Evolutionary conservation across 805 yeast genomes (phyloP), one percentile per base, ranked within the genome.

Genomic region (Yarrowia deformans): DNA sequence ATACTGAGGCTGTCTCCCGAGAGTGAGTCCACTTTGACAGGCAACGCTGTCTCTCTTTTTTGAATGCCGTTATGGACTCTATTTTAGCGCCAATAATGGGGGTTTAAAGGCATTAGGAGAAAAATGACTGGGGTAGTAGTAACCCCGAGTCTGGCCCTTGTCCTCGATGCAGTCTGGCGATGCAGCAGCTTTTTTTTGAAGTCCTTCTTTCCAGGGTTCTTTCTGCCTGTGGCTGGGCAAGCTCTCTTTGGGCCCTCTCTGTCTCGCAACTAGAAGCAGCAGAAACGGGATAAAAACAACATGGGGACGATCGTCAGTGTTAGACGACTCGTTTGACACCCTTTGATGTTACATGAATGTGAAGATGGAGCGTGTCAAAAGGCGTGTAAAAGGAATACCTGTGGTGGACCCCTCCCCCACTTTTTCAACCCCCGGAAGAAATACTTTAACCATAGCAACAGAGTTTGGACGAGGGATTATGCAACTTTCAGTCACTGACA

Each of bases 391-490:
- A n/a, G n/a, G 16, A 1, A 14, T 6, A 40, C 14, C 8, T 40
- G 43, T 10, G 29, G 29, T 23, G 29, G 34, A 14, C 45, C 32
- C 60, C 45, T 37, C 45, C 45, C 60, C 60, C 45, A 6, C 60
- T 19, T 52, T 52, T 52, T 52, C 32, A 3, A 54, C 60, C 45
- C 29, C 45, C 60, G 43, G 58, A 54, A 54, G 35, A 54, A 54
- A 54, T 54, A 54, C 60, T 54, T 45, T 54, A 54, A 37, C 14
- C 19, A 39, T 39, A 37, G 60, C 14, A 37, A 37, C 18, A 54
- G 19, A 19, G 60, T 54, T 54, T 52, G 60, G 45, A 23, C 60
- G 60, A 54, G 60, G 60, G 60, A 54, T 54, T 54, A 37, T 35
- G 58, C 58, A 12, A n/a, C 32, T 14, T n/a, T 52, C 54, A 16